Percentiles rank a stretch among this genome's conserved stretches.
Evolutionary conservation across 2,329 filamentous ascomycete genomes (phyloP).

Genomic region (Pseudomassariella vexata): DNA sequence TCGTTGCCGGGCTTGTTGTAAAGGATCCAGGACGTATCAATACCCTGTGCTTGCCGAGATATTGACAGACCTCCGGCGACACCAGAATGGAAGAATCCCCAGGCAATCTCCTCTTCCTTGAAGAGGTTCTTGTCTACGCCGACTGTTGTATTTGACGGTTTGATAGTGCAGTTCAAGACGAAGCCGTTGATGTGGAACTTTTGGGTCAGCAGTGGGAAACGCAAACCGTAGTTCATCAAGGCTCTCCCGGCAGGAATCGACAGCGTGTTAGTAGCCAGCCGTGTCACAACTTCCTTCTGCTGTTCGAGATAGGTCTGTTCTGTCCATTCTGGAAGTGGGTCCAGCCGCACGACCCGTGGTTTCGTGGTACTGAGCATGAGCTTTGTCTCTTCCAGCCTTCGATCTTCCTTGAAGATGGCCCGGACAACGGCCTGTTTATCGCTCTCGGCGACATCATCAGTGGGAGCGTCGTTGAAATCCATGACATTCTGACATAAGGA

Average conservation of each 20-base stretch:
- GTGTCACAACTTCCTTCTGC: constrained; percentile 84
- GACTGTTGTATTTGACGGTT: constrained; percentile 84
- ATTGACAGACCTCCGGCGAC: constrained; percentile 91
- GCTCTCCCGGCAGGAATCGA: constrained; percentile 84
- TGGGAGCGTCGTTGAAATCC: constrained; percentile 50
- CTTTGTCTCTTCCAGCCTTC: constrained; percentile 80
- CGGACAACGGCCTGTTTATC: constrained; percentile 79
- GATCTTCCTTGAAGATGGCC: constrained; percentile 85
- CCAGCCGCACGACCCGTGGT: constrained; percentile 71
- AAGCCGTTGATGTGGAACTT: constrained; percentile 87
- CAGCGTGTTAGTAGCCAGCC: constrained; percentile 79
- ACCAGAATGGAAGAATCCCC: constrained; percentile 97
- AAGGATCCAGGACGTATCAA: constrained; percentile 97
- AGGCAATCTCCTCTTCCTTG: constrained; percentile 93
- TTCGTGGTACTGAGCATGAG: constrained; percentile 80
- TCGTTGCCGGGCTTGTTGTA: constrained; percentile 91
- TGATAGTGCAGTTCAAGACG: constrained; percentile 85
- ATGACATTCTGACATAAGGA: constrained; percentile 67
- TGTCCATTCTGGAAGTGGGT: constrained; percentile 68
- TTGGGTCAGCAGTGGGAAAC: constrained; percentile 85
- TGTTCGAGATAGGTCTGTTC: constrained; percentile 86
- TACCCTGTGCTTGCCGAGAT: constrained; percentile 81
- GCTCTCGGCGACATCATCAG: constrained; percentile 75
- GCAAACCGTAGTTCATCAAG: constrained; percentile 81
- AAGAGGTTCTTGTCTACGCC: constrained; percentile 85